A percentile compares a stretch with the other conserved stretches of the same genome.
These are phyloP conservation scores for Pythium coloratum DNA, from an alignment of 352 stramenopile genomes.

Conservation along the genomic window DNA sequence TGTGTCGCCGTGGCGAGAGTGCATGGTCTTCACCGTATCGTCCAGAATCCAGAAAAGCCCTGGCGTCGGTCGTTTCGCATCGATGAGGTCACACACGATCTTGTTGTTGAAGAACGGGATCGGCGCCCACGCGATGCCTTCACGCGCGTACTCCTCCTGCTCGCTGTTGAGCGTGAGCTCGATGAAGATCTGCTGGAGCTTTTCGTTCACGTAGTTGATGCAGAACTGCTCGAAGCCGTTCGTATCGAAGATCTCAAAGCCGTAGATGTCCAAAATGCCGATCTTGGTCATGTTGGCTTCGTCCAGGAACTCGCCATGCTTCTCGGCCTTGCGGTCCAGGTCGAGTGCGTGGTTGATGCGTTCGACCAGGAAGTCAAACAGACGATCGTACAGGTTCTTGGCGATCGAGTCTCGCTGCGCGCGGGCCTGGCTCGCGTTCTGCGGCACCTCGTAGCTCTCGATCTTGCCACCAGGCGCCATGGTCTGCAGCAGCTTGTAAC, in stretches of 20 bases:
- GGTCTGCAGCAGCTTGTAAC: constrained; percentile 85
- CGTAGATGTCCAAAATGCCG: constrained; percentile 96
- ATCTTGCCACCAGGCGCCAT: constrained; percentile 84
- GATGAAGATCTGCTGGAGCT: constrained; percentile 93
- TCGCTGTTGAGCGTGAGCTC: constrained; percentile 88
- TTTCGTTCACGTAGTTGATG: constrained; percentile 96
- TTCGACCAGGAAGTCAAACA: constrained; percentile 98
- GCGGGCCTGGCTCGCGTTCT: constrained; percentile 84
- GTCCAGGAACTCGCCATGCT: constrained; percentile 73
- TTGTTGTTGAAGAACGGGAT: constrained; percentile 95
- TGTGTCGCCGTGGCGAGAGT: constrained; percentile 76
- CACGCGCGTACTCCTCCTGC: constrained; percentile 95
- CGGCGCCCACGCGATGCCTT: constrained; percentile 90
- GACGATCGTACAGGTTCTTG: constrained; percentile 94
- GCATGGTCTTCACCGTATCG: constrained; percentile 87
- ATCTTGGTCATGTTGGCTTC: constrained; percentile 81
- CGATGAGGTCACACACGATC: constrained; percentile 87
- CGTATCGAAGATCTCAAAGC: constrained; percentile 95
- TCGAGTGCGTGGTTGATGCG: constrained; percentile 86
- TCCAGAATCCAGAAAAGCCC: constrained; percentile 87
- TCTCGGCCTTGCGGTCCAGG: constrained; percentile 81
- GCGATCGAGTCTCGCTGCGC: constrained; percentile 95
- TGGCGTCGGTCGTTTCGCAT: constrained; percentile 66
- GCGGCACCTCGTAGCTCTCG: constrained; percentile 85
- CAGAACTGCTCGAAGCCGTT: constrained; percentile 96